phyloP scores from a whole-genome alignment of 805 yeast genomes.

The Candida nonsorbophila region DNA sequence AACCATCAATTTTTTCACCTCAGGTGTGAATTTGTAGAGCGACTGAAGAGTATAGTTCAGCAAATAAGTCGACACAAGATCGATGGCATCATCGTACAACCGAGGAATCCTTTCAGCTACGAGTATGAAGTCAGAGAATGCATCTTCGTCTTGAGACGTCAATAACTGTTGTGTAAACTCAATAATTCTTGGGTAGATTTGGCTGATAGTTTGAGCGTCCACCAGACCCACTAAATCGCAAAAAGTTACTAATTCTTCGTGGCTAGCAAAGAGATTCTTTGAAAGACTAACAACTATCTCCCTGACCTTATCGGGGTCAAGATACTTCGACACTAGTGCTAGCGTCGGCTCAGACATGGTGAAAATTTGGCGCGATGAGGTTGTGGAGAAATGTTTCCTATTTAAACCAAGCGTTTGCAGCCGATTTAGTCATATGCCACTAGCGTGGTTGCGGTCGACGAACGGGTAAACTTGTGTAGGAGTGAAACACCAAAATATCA shows the following conservation, averaged over 20 bases:
- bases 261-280: conserved; percentile 7
- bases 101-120: conserved; percentile 11
- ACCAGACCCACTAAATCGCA: conserved; percentile 21
- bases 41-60: conserved; percentile 5
- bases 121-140: conserved; percentile 8
- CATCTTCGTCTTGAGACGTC: conserved; percentile 2
- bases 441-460: too few relatives aligned
- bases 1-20: conserved; percentile 6
- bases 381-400: too few relatives aligned
- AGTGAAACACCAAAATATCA: too few relatives aligned
- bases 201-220: conserved; percentile 6
- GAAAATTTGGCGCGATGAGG: not conserved
- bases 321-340: conserved; percentile 19
- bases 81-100: conserved; percentile 10
- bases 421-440: not conserved
- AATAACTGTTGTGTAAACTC: too few relatives aligned
- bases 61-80: conserved; percentile 2
- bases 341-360: too few relatives aligned
- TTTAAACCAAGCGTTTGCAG: not conserved
- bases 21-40: conserved; percentile 13
- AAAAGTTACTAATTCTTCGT: conserved; percentile 14
- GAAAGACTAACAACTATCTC: conserved; percentile 17
- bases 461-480: too few relatives aligned
- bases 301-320: conserved; percentile 13
- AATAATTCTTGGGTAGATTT: conserved; percentile 1